Evolutionary conservation across 2,329 filamentous ascomycete species (phyloP), one percentile per base, ranked within the genome.

Genomic region (Amesomyces nigricolor): DNA sequence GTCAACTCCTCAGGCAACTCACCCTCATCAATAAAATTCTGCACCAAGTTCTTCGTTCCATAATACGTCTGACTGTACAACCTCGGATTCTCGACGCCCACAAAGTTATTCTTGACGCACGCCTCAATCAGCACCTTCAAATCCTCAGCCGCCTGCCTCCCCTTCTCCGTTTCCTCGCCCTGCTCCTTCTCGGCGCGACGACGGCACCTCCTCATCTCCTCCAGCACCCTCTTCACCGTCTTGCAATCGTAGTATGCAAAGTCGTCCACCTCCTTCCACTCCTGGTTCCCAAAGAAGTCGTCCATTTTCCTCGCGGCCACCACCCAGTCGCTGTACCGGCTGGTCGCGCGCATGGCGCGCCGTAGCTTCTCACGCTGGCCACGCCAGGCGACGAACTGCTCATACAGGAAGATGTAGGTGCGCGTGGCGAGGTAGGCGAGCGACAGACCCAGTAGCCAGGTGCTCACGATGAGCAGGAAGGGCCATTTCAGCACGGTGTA

Each of bases 21-120:
- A 85, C 84, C 78, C 72, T 97, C 91, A 58, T 96, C 89, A 44
- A 96, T 76, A 66, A 92, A 97, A 53, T 86, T 85, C 71, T 97
- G 94, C 30, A 96, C 89, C 61, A 96, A 72, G 58, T 94, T 83
- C 71, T 99, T 99, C n/a, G 94, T 97, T 32, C 94, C 94, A 64
- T 91, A 96, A 68, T 99, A 99, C 3, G 92, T 95, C 73, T 97
- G 91, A 65, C 89, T 95, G 70, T 99, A 99, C n/a, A 99, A 74
- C 53, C 90, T 82, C 9, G 92, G 85, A 65, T 96, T 97, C 71
- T 99, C 94, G 13, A 96, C 86, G 0, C 94, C 94, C 16, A 89
- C 90, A 71, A 97, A 99, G 68, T 99, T 97, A 72, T 91, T 95
- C 79, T 96, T 99, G 64, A 96, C 87, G 68, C 91, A 97, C 13